phyloP scores from a whole-genome alignment of 2,329 filamentous ascomycete genomes.

The Parastagonospora nodorum region DNA sequence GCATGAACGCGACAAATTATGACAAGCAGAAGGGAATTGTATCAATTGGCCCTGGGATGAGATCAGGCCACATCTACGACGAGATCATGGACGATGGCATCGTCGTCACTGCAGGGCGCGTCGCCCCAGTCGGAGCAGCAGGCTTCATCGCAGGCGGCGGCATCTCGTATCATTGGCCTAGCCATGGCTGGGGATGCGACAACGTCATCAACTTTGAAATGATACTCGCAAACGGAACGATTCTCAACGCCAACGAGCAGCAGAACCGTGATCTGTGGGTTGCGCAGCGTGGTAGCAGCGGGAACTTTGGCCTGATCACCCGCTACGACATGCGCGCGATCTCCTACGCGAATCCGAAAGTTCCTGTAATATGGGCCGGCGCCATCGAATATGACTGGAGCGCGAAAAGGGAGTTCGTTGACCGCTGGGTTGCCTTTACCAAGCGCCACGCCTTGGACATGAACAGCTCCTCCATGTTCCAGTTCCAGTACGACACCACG shows the following conservation, averaged over 20 bases:
- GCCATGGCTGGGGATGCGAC: slow-evolving; percentile 7
- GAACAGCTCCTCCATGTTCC: background rate
- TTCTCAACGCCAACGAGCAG: slow-evolving; percentile 40
- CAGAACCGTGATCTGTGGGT: slow-evolving; percentile 40
- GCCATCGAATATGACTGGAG: background rate
- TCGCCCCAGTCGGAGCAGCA: slow-evolving; percentile 1
- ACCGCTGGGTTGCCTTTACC: background rate
- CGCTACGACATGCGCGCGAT: background rate
- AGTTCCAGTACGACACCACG: background rate
- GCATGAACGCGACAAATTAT: background rate
- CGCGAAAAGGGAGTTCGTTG: background rate
- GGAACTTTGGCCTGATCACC: slow-evolving; percentile 46
- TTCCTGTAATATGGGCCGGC: background rate
- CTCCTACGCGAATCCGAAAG: background rate
- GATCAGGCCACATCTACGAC: slow-evolving; percentile 11
- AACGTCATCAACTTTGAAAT: slow-evolving; percentile 31
- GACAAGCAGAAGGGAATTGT: background rate
- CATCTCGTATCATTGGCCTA: background rate
- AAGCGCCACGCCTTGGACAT: background rate
- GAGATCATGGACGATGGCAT: background rate
- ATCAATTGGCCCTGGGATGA: slow-evolving; percentile 1
- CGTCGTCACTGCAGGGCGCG: slow-evolving; percentile 11
- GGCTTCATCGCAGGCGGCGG: background rate
- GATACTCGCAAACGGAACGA: slow-evolving; percentile 41
- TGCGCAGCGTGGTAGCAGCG: slow-evolving; percentile 46